A percentile compares a stretch with the other conserved stretches of the same genome.
Conservation (phyloP, 208 protist species). For the Trypanosoma rangeli region DNA sequence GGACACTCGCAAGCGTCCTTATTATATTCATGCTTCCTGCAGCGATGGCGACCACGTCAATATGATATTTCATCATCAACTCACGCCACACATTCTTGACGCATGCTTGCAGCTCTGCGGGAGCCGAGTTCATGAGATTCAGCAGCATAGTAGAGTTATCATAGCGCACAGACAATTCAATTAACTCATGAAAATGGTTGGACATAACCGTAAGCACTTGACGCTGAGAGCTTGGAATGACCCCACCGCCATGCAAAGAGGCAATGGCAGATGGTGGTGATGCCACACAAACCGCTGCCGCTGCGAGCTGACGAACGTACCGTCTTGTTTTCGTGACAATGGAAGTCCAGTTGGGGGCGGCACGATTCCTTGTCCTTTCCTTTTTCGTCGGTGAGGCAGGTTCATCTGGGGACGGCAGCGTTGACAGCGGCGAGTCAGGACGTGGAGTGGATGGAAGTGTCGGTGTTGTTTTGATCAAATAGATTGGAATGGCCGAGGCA, state of each 20-base stretch:
- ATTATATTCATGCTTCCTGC: slow-evolving; percentile 57
- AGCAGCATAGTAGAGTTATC: slow-evolving; percentile 58
- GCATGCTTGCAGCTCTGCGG: slow-evolving; percentile 13
- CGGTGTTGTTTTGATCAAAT: slow-evolving; percentile 45
- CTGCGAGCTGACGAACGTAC: slow-evolving; percentile 29
- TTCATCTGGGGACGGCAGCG: neutral
- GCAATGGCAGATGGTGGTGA: neutral
- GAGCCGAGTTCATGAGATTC: slow-evolving; percentile 43
- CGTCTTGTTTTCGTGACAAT: slow-evolving; percentile 24
- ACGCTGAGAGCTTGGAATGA: slow-evolving; percentile 22
- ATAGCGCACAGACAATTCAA: slow-evolving; percentile 77
- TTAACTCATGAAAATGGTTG: slow-evolving; percentile 43
- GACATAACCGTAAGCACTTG: slow-evolving; percentile 21
- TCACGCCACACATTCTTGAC: slow-evolving; percentile 25
- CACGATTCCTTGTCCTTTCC: neutral
- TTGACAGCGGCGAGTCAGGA: neutral
- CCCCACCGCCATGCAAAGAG: neutral
- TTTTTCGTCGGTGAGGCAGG: neutral
- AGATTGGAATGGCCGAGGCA: slow-evolving; percentile 68
- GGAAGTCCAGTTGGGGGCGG: slow-evolving; percentile 16
- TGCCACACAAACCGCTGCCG: slow-evolving; percentile 15
- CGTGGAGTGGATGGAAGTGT: neutral
- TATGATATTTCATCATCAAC: slow-evolving; percentile 48
- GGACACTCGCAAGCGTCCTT: slow-evolving; percentile 33
- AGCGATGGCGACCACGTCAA: slow-evolving; percentile 69